Conservation (phyloP, 441 rosid genomes). For the Arabidopsis hybrid region DNA sequence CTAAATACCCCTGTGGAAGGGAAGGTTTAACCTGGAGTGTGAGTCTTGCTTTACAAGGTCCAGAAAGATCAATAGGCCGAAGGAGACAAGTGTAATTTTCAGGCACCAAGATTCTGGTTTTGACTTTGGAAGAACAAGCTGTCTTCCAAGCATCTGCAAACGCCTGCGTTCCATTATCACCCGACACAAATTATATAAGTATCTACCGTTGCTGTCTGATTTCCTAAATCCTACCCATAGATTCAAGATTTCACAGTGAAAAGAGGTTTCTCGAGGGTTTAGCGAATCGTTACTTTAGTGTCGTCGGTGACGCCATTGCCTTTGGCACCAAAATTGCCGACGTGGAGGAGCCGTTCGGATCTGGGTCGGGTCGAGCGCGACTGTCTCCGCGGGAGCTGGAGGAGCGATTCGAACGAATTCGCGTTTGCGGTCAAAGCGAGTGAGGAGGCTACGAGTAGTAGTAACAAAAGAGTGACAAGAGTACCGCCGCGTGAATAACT, state of each 20-base stretch:
- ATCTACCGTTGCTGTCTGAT: conserved; percentile 1
- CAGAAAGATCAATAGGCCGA: conserved; percentile 69
- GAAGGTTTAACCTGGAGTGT: conserved; percentile 61
- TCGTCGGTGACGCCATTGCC: conserved; percentile 82
- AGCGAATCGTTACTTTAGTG: conserved; percentile 54
- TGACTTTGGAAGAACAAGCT: conserved; percentile 72
- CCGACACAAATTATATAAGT: conserved; percentile 18
- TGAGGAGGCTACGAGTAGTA: conserved; percentile 32
- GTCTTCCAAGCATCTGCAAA: conserved; percentile 69
- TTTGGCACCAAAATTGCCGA: conserved; percentile 70
- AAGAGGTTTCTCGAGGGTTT: neutral
- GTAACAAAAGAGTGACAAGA: conserved; percentile 3
- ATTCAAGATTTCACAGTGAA: conserved; percentile 7
- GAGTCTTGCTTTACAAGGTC: conserved; percentile 86
- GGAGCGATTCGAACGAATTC: conserved; percentile 54
- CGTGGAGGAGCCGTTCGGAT: conserved; percentile 61
- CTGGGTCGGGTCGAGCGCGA: conserved; percentile 50
- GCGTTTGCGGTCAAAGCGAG: conserved; percentile 48
- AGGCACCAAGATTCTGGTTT: conserved; percentile 66
- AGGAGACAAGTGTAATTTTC: conserved; percentile 60
- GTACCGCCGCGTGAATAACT: too few species aligned
- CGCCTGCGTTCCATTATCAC: conserved; percentile 55
- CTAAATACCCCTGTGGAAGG: neutral
- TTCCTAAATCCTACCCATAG: neutral
- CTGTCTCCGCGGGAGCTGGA: conserved; percentile 63